These are phyloP conservation scores for Artemisia argyi DNA, from an alignment of 129 eudicot genomes.

Conservation along the genomic window DNA sequence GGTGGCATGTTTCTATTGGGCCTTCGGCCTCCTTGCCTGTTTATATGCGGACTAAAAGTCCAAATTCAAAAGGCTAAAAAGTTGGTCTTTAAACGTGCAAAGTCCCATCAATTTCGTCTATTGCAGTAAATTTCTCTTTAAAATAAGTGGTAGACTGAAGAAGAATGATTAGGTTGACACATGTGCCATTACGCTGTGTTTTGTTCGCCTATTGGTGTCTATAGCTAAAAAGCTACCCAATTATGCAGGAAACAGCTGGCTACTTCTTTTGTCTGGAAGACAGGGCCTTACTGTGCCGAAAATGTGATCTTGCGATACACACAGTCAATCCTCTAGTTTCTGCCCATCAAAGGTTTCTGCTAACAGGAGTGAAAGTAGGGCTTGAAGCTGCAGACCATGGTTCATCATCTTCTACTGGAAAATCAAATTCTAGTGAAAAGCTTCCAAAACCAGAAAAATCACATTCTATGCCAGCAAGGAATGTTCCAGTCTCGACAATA, in stretches of 20 bases:
- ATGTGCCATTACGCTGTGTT: not conserved
- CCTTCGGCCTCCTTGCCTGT: too few species aligned
- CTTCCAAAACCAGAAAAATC: constrained; percentile 36
- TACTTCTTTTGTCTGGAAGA: constrained; percentile 96
- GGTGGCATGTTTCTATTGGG: too few species aligned
- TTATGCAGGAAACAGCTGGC: constrained; percentile 70
- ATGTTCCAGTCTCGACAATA: constrained; percentile 31
- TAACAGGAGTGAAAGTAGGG: constrained; percentile 91
- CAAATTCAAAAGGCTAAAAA: too few species aligned
- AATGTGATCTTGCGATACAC: constrained; percentile 89
- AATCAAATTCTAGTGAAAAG: constrained; percentile 50
- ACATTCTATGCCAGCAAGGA: constrained; percentile 31
- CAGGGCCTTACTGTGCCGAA: constrained; percentile 89
- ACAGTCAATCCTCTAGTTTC: constrained; percentile 63
- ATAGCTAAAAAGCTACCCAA: constrained; percentile 10
- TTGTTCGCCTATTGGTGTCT: too few species aligned
- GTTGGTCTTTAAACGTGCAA: too few species aligned
- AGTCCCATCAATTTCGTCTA: too few species aligned
- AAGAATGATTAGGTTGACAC: not conserved
- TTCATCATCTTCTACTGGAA: constrained; percentile 61
- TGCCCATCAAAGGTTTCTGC: constrained; percentile 81
- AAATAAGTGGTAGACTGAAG: constrained; percentile 1
- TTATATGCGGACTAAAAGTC: too few species aligned
- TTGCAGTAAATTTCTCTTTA: too few species aligned
- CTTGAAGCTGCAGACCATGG: constrained; percentile 56